These are phyloP conservation scores for Pneumocystis jirovecii DNA, from an alignment of 1,139 yeast genomes.

Conservation along the genomic window DNA sequence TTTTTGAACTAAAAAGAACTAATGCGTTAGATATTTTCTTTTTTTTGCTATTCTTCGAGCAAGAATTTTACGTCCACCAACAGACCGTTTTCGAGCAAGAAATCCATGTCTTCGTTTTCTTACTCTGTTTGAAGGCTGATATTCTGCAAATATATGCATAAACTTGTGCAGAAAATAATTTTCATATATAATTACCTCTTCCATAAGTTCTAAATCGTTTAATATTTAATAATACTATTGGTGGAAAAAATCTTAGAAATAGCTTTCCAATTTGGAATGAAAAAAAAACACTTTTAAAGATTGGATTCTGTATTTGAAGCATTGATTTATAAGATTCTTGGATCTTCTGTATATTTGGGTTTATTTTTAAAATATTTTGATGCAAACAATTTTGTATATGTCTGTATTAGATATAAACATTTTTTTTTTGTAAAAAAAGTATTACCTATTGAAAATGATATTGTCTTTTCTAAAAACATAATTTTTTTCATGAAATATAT, in stretches of 20 bases:
- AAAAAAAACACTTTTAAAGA: not conserved
- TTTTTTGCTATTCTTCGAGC: not conserved
- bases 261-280: not conserved
- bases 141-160: not conserved
- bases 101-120: conserved; percentile 3
- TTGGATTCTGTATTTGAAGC: no score
- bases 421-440: not conserved
- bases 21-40: conserved; percentile 1
- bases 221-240: not conserved
- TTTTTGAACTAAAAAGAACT: not conserved
- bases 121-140: conserved; percentile 1
- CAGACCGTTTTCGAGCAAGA: not conserved
- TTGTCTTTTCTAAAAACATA: not conserved
- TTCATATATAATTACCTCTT: not conserved
- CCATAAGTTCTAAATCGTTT: not conserved
- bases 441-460: not conserved
- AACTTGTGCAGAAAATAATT: not conserved
- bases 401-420: not conserved
- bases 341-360: not conserved
- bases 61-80: not conserved
- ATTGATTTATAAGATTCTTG: no score
- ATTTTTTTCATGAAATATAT: not conserved
- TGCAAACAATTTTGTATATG: not conserved
- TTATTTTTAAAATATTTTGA: not conserved
- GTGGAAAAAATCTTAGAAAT: not conserved